Conservation (phyloP, 208 protist species). For the Balamuthia mandrillaris region DNA sequence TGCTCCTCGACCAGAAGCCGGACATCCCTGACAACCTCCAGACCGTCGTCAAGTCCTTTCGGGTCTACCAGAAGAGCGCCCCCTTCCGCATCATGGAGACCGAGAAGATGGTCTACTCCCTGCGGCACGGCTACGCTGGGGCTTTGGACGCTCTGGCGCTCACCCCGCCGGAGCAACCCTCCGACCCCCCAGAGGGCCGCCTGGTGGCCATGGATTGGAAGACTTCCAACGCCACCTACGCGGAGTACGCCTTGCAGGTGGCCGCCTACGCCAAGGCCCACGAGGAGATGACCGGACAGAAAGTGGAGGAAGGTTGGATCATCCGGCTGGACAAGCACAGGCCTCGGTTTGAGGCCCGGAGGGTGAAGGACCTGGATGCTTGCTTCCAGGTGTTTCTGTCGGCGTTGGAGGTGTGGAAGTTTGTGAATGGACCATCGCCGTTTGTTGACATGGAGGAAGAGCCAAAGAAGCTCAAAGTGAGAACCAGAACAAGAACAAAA, state of each 20-base stretch:
- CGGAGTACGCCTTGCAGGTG: conserved; percentile 46
- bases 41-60: neutral
- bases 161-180: neutral
- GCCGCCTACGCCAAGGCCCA: conserved; percentile 48
- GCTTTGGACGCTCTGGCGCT: conserved; percentile 41
- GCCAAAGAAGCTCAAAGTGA: too few relatives aligned
- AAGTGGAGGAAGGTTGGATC: conserved; percentile 42
- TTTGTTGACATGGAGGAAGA: too few relatives aligned
- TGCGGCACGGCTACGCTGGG: conserved; percentile 36
- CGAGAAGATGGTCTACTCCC: conserved; percentile 1
- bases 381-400: conserved; percentile 34
- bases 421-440: too few relatives aligned
- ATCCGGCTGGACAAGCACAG: conserved; percentile 36
- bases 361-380: conserved; percentile 28
- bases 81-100: neutral
- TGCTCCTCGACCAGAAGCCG: neutral
- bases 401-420: conserved; percentile 21
- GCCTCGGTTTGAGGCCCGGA: neutral
- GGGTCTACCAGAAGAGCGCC: neutral
- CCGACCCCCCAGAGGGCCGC: too few relatives aligned
- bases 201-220: conserved; percentile 53
- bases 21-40: neutral
- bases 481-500: too few relatives aligned
- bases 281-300: conserved; percentile 42
- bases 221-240: neutral